Percentiles rank a stretch among this genome's conserved stretches.
These are phyloP conservation scores for Rosa chinensis DNA, from an alignment of 306 rosid species.

Conservation along the genomic window DNA sequence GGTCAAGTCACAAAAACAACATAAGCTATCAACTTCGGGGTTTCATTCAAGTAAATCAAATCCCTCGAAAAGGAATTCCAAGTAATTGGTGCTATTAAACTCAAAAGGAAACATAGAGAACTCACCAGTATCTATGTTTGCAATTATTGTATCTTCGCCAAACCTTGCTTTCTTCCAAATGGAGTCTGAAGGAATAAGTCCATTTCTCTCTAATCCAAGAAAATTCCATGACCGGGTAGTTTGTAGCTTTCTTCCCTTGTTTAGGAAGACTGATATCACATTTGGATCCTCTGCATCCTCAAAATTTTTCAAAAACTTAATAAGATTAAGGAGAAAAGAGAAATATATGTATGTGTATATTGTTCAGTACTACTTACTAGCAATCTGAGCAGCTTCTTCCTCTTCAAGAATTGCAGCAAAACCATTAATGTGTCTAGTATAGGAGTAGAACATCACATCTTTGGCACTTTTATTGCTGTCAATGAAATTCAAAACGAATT, in stretches of 20 bases:
- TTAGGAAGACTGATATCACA: constrained; percentile 56
- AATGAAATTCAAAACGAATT: constrained; percentile 2
- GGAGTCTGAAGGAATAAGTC: constrained; percentile 24
- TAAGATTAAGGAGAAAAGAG: neutral
- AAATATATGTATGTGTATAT: neutral
- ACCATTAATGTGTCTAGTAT: constrained; percentile 53
- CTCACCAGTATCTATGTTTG: constrained; percentile 65
- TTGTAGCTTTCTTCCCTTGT: constrained; percentile 41
- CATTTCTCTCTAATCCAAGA: constrained; percentile 39
- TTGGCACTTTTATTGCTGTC: constrained; percentile 46
- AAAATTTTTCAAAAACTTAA: neutral
- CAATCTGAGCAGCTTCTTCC: constrained; percentile 37
- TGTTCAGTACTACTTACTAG: constrained; percentile 31
- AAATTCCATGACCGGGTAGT: constrained; percentile 79
- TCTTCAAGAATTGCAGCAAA: constrained; percentile 53
- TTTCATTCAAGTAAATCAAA: neutral
- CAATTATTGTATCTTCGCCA: constrained; percentile 67
- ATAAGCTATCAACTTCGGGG: neutral
- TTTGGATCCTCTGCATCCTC: constrained; percentile 43
- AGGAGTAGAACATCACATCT: constrained; percentile 50
- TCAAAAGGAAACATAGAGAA: neutral
- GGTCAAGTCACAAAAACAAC: neutral
- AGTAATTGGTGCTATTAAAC: neutral
- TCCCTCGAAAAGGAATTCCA: neutral
- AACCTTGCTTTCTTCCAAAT: constrained; percentile 46